Evolutionary conservation across 2,329 filamentous ascomycete species (phyloP), one percentile per base, ranked within the genome.

Genomic region (Monilinia vaccinii-corymbosi): DNA sequence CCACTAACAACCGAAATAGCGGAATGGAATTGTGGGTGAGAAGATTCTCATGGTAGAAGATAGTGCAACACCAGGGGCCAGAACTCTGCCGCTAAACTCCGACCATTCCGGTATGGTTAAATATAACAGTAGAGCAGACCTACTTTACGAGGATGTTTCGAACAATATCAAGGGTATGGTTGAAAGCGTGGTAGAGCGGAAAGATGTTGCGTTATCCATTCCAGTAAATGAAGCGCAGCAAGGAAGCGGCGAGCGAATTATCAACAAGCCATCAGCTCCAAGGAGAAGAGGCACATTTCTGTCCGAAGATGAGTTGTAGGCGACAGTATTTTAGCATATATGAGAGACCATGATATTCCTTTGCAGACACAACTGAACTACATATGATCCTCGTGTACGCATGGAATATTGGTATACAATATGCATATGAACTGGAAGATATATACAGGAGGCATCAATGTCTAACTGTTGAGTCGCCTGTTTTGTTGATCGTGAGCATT

Each of bases 61-160:
- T 46, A 55, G 31, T 8, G 48, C n/a, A 3, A 59, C 48, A 11
- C 57, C 48, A 16, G 57, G 57, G 3, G 57, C 57, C 5, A 23
- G 18, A 23, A 59, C 47, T 34, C 9, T 60, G 23, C 44, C 50
- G 6, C 8, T 49, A 3, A 44, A 60, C 11, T 42, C 58, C 3
- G 51, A 60, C 18, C 58, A 60, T 56, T 60, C 58, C 13, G 51
- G 36, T 1, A 56, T 60, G 50, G 58, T 60, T 7, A 60, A 60
- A 21, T 60, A 56, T 21, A 42, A 25, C 11, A 56, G 51, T 11
- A n/a, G 13, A 28, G 23, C 44, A 4, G 51, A 60, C 3, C 14
- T 36, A 11, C 3, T 31, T 14, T 60, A 56, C 11, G 50, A 60
- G 5, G 21, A 59, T 46, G 57, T 59, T 28, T 53, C 40, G 13